Evolutionary conservation across 192 early-diverging fungal species (phyloP), one percentile per base, ranked within the genome.

Genomic region (Coemansia sp.): DNA sequence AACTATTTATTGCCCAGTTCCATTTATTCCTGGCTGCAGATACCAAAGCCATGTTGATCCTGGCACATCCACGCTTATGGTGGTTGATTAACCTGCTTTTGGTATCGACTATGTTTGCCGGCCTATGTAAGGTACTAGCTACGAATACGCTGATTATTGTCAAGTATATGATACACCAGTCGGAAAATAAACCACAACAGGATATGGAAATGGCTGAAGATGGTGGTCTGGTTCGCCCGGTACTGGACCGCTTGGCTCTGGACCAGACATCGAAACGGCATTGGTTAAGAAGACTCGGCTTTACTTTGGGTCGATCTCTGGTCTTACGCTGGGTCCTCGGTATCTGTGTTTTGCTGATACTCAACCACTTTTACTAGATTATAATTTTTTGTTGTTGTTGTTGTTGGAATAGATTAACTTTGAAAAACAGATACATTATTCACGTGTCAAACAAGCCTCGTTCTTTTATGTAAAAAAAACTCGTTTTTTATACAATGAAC

Each of bases 1-100:
- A 93, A 69, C 89, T 87, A 28, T 93, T 91, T 61, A 87, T 93
- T 69, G 86, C 89, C 7, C 90, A 93, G 77, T 90, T 89, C 67
- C 91, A 93, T 61, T 74, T 91, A 60, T 93, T 89, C 84, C 69
- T 93, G 48, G 91, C 86, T 1, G 86, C 84, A 3, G 91, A 93
- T 48, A 93, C 89, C 29, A 88, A 89, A 60, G 91, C 84, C n/a
- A 48, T 91, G 12, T 67, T 91, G n/a, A 83, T 87, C 22, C 63
- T 89, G 7, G 66, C 82, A 7, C 81, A 85, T n/a, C 63, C 75
- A 56, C 69, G 78, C 22, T 60, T 63, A n/a, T n/a, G n/a, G 61
- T 87, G 85, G 85, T 84, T 71, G 22, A 36, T 81, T 52, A 89
- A 89, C 59, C 42, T 87, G 25, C 59, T 57, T 3, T 29, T 83